These are phyloP conservation scores for Suhomyces choctaworum DNA, from an alignment of 1,139 yeast species.

Conservation along the genomic window DNA sequence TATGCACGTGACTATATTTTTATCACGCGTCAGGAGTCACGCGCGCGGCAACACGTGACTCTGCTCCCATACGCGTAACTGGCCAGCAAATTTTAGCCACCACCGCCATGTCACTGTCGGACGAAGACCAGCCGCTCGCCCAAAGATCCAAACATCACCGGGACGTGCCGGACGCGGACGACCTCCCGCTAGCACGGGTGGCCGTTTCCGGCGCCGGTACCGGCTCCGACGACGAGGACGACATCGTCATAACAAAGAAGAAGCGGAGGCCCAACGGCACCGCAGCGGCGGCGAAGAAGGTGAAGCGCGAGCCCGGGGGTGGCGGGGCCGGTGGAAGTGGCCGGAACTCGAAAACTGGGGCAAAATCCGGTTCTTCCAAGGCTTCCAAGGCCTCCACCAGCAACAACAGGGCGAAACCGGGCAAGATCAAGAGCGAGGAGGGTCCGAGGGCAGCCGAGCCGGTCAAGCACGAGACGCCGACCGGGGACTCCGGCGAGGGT, in stretches of 20 bases:
- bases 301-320: conserved; percentile 1
- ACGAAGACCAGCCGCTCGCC: conserved; percentile 10
- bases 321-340: not conserved
- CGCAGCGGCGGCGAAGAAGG: conserved; percentile 1
- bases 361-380: conserved; percentile 9
- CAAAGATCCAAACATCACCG: conserved; percentile 4
- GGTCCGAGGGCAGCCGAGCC: not conserved
- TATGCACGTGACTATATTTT: too few relatives aligned
- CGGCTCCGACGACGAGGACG: conserved; percentile 4
- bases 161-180: conserved; percentile 14
- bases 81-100: too few relatives aligned
- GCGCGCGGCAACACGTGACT: too few relatives aligned
- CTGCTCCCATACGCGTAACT: too few relatives aligned
- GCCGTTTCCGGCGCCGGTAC: not conserved
- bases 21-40: too few relatives aligned
- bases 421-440: not conserved
- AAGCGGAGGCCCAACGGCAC: conserved; percentile 8
- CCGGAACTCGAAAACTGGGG: not conserved
- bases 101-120: conserved; percentile 9
- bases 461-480: conserved; percentile 11
- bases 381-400: conserved; percentile 7
- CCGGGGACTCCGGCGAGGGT: conserved; percentile 21
- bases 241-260: conserved; percentile 8
- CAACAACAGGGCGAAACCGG: too few relatives aligned
- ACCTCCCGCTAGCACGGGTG: conserved; percentile 14